These are phyloP conservation scores for Penicillium brevicompactum DNA, from an alignment of 2,329 filamentous ascomycete species.

Conservation along the genomic window DNA sequence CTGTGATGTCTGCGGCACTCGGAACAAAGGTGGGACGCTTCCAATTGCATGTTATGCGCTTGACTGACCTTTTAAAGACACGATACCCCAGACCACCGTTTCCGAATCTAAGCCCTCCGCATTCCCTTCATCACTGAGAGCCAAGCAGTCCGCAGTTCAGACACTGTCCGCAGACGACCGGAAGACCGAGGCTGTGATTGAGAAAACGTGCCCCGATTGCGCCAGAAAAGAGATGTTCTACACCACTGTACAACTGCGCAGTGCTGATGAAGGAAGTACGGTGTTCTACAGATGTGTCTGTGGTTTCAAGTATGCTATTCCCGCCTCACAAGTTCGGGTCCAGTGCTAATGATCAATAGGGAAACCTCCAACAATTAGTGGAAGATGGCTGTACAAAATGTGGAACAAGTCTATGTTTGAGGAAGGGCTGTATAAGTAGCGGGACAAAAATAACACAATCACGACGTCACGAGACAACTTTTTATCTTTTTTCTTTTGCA, in stretches of 20 bases:
- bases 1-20: slow-evolving; percentile 83
- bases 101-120: slow-evolving; percentile 86
- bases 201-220: slow-evolving; percentile 77
- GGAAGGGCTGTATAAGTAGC: slow-evolving; percentile 28
- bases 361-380: slow-evolving; percentile 41
- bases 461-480: slow-evolving; percentile 30
- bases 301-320: slow-evolving; percentile 69
- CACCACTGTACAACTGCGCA: slow-evolving; percentile 80
- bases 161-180: slow-evolving; percentile 76
- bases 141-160: slow-evolving; percentile 85
- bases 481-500: slow-evolving; percentile 8
- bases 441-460: slow-evolving; percentile 29
- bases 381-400: slow-evolving; percentile 14
- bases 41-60: neutral
- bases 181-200: slow-evolving; percentile 69
- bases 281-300: slow-evolving; percentile 90
- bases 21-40: slow-evolving; percentile 71
- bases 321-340: neutral
- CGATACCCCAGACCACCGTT: slow-evolving; percentile 71
- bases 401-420: slow-evolving; percentile 23
- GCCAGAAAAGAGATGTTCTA: slow-evolving; percentile 80
- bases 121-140: slow-evolving; percentile 85
- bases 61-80: slow-evolving; percentile 56
- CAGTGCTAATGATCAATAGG: slow-evolving; percentile 29
- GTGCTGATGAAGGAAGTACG: slow-evolving; percentile 93